phyloP scores from a whole-genome alignment of 2,329 filamentous ascomycete species.

The Penicillium corylophilum region DNA sequence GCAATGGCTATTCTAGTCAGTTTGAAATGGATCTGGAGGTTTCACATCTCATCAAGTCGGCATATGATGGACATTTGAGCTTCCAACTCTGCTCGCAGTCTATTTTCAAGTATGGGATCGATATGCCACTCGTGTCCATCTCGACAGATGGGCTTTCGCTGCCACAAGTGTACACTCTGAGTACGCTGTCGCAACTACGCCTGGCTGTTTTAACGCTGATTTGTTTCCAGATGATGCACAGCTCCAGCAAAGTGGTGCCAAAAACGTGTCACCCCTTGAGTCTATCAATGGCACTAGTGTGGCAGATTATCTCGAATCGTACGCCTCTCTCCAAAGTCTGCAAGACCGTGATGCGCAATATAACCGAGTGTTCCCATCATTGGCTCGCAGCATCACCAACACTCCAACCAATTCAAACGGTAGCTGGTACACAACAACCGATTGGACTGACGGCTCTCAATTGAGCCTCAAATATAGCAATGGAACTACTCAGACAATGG shows the following conservation, averaged over 20 bases:
- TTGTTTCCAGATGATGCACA: conserved; percentile 17
- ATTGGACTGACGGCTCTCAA: conserved; percentile 22
- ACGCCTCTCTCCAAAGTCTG: conserved; percentile 48
- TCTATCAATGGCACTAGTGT: conserved; percentile 60
- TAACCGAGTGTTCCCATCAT: conserved; percentile 24
- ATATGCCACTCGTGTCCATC: conserved; percentile 56
- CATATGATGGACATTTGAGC: conserved; percentile 62
- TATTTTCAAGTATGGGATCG: conserved; percentile 47
- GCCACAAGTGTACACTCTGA: conserved; percentile 53
- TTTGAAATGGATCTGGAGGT: conserved; percentile 58
- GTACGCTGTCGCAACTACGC: conserved; percentile 5
- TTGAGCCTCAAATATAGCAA: conserved; percentile 20
- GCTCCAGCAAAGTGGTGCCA: conserved; percentile 11
- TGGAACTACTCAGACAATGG: conserved; percentile 16
- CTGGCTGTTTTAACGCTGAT: not conserved
- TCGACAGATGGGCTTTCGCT: conserved; percentile 59
- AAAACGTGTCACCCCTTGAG: conserved; percentile 50
- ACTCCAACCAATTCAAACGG: conserved; percentile 16
- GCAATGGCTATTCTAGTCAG: conserved; percentile 51
- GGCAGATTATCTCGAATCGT: conserved; percentile 45
- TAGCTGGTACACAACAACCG: conserved; percentile 18
- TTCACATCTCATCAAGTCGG: conserved; percentile 52
- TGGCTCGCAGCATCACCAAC: conserved; percentile 21
- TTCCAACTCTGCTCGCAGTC: conserved; percentile 30
- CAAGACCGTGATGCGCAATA: conserved; percentile 60